These are phyloP conservation scores for Globisporangium echinulatum DNA, from an alignment of 352 stramenopile species.

Conservation along the genomic window DNA sequence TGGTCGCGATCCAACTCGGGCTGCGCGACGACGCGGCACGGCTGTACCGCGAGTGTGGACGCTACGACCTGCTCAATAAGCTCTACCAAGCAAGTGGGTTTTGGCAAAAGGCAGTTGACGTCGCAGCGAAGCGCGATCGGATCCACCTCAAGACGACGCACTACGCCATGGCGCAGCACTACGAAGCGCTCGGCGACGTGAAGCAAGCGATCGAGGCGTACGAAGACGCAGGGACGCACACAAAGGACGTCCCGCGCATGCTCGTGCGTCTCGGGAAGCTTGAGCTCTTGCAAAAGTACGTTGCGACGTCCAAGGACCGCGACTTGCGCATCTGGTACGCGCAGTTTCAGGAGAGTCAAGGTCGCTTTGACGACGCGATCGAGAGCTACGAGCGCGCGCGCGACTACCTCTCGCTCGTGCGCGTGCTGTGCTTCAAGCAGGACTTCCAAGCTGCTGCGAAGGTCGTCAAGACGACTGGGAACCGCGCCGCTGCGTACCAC, in stretches of 20 bases:
- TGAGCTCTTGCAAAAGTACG: conserved; percentile 89
- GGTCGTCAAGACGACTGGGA: conserved; percentile 75
- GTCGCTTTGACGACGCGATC: conserved; percentile 81
- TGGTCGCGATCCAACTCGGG: conserved; percentile 91
- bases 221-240: conserved; percentile 83
- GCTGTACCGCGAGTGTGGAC: conserved; percentile 88
- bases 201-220: conserved; percentile 91
- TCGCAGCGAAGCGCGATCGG: conserved; percentile 84
- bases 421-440: conserved; percentile 89
- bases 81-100: conserved; percentile 88
- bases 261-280: conserved; percentile 85
- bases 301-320: conserved; percentile 79
- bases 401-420: conserved; percentile 87
- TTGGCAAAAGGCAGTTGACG: conserved; percentile 89
- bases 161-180: conserved; percentile 84
- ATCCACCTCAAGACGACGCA: conserved; percentile 92
- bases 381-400: conserved; percentile 85
- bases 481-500: conserved; percentile 78
- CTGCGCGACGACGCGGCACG: conserved; percentile 86
- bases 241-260: conserved; percentile 92
- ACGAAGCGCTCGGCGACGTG: conserved; percentile 85
- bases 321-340: conserved; percentile 91
- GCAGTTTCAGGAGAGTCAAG: conserved; percentile 89
- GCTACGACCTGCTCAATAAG: conserved; percentile 91
- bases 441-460: conserved; percentile 81